Evolutionary conservation across 257 asterid species (phyloP), one percentile per base, ranked within the genome.

Genomic region (Henckelia pumila): DNA sequence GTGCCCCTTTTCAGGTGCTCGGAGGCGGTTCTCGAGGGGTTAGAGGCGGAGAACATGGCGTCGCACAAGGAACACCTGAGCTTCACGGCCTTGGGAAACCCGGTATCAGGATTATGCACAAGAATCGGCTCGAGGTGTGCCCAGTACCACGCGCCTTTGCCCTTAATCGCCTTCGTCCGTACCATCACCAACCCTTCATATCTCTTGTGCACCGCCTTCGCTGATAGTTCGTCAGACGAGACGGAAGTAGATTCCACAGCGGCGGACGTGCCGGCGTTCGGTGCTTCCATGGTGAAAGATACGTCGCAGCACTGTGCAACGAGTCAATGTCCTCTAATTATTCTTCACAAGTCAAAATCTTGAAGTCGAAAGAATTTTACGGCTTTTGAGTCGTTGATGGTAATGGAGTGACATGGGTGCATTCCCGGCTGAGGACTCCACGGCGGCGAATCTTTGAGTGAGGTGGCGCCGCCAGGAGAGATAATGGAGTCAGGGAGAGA

Each of bases 131-230:
- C 98, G 10, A 94, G 84, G 81, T 94, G 96, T 19, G 88, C 87
- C 99, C 99, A 94, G 73, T 94, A 94, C 99, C 99, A 94, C 9
- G 99, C 97, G 61, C 99, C 99, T 75, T 94, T 94, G 0, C 99
- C 99, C 72, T 88, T 91, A 21, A 88, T 76, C 17, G 98, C 99
- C 82, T 91, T 94, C 3, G 85, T 87, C 85, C 96, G 86, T 56
- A 88, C 99, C 83, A 68, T 82, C 58, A 88, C 81, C 64, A 94
- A 75, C 11, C 97, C 95, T 17, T 91, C 97, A 68, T 81, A 94
- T 66, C 99, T 76, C 86, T 91, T 94, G 59, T 85, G 89, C n/a
- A 85, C 85, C 44, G 89, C 89, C 84, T 94, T 91, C 58, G 95
- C 96, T 2, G 93, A 83, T 17, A 74, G 67, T 72, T 85, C 96